Evolutionary conservation across 2,329 filamentous ascomycete species (phyloP), one percentile per base, ranked within the genome.

Genomic region (Lojkania enalia): DNA sequence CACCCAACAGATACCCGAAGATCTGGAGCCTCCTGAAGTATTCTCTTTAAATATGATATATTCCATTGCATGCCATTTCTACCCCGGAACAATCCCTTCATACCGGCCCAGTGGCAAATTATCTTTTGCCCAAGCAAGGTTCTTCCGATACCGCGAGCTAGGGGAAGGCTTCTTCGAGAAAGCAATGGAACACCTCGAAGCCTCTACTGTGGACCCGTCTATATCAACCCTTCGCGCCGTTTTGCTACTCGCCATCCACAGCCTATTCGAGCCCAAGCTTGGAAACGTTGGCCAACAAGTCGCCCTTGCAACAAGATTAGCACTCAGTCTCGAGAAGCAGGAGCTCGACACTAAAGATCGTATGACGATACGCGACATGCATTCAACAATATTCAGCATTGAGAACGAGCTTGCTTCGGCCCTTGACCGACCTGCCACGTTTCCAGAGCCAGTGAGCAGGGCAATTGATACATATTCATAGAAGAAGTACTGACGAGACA

Each of bases 281-380:
- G 66, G 66, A 2, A 69, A 70, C 20, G 58, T 65, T 21, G 64
- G 66, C 6, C 66, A 70, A 41, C 66, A 70, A 27, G 49, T 69
- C 23, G 66, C 65, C 7, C 63, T 69, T 35, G 64, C 66, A 3
- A 54, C 61, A 5, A 57, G 66, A n/a, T 53, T 70, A 13, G 61
- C 61, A 5, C 57, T 67, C 2, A 61, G 58, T 39, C 44, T 54
- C 3, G 57, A 64, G 13, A 18, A 52, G 30, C 61, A 64, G 18
- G 64, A 63, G n/a, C 42, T 60, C 15, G 49, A 46, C 5, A 48
- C 55, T 7, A 51, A 49, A 4, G 59, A 66, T 7, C 31, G 49
- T 1, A 45, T 52, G 14, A 48, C 61, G 43, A 48, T 69, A 12
- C 52, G 50, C 5, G 58, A 59, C 14, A 67, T 69, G 61, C 63